Evolutionary conservation across 2,329 filamentous ascomycete species (phyloP), one percentile per base, ranked within the genome.

Genomic region (Plenodomus biglobosus): DNA sequence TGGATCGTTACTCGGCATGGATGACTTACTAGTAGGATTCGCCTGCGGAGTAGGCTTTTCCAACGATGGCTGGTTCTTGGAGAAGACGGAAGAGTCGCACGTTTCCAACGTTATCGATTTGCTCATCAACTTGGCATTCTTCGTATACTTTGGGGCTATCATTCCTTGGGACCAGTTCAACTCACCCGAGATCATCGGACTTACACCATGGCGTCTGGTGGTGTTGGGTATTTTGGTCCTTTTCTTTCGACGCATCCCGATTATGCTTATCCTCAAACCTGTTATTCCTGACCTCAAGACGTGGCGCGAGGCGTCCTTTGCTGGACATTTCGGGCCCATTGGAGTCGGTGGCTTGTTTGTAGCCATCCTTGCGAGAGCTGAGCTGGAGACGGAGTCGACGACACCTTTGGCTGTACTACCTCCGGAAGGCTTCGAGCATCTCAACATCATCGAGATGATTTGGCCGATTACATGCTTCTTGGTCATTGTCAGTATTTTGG

Each of bases 41-140:
- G 86, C 92, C 13, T 90, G 89, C 46, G 94, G 94, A 48, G 94
- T 99, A n/a, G 94, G 94, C 45, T 99, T 99, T 78, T 96, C 92
- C 61, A 99, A 99, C 72, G 94, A 99, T 68, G 94, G 94, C 58
- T 99, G 94, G 94, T 99, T 99, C 65, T 88, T 89, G 15, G 89
- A 96, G 67, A 96, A 96, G 79, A 99, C 94, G 0, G 94, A 99
- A 69, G 94, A 99, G 73, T 92, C 94, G 0, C 94, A 97, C 70
- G 94, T 99, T 8, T 97, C 92, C 71, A 97, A 99, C 83, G 94
- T 99, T 69, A 99, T 99, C 66, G 94, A 99, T 78, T 75, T 99
- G 70, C 78, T 99, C 52, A 85, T 99, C 76, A 99, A 99, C 73
- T 82, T 99, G 84, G 83, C 92, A 2, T 99, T 97, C 73, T 99